Evolutionary conservation across 768 basidiomycete genomes (phyloP).

Genomic region (Collybia nuda): DNA sequence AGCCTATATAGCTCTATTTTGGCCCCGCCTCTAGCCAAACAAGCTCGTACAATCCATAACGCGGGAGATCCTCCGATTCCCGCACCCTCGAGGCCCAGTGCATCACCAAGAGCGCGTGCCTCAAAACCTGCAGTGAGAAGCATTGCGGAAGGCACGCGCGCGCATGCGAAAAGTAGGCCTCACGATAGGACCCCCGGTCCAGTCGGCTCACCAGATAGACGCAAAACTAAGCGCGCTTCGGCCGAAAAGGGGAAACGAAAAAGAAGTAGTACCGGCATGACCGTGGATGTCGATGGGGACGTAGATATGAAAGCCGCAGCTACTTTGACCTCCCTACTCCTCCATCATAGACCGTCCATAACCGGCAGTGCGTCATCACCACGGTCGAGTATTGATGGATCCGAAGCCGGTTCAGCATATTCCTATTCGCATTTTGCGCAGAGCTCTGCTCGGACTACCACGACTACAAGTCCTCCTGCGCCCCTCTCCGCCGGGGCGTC

Average conservation of each 20-base stretch:
- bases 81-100: constrained; percentile 45
- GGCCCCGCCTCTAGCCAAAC: constrained; percentile 73
- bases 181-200: constrained; percentile 28
- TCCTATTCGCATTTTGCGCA: constrained; percentile 67
- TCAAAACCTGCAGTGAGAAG: constrained; percentile 40
- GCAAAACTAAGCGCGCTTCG: constrained; percentile 38
- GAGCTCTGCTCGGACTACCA: constrained; percentile 58
- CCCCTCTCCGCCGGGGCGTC: constrained; percentile 40
- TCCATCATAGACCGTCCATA: constrained; percentile 64
- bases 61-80: constrained; percentile 66
- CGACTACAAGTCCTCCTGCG: constrained; percentile 35
- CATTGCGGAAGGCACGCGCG: constrained; percentile 46
- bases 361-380: constrained; percentile 64
- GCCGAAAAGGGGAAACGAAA: constrained; percentile 52
- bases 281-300: constrained; percentile 50
- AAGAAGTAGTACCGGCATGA: constrained; percentile 26
- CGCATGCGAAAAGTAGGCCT: constrained; percentile 38
- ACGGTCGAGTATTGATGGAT: constrained; percentile 69
- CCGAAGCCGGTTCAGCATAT: constrained; percentile 61
- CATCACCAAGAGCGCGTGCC: constrained; percentile 42
- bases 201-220: constrained; percentile 37
- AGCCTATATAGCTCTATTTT: constrained; percentile 76
- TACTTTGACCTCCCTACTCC: constrained; percentile 70
- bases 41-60: constrained; percentile 79
- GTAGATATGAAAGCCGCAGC: constrained; percentile 84